Conservation (phyloP, 352 stramenopile species). For the Pythium aphanidermatum region DNA sequence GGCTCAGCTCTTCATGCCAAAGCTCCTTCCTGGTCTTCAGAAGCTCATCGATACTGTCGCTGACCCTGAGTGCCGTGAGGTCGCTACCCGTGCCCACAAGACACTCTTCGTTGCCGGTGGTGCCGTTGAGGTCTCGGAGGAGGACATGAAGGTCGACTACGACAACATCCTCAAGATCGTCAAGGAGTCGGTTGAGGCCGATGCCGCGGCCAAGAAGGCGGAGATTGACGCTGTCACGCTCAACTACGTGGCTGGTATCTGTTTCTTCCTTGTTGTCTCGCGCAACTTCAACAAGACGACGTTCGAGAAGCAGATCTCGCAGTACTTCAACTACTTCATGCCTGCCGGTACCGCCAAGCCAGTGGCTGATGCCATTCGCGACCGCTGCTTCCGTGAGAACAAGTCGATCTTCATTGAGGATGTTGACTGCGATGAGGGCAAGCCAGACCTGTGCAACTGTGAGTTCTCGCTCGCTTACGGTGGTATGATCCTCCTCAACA, state of each 20-base stretch:
- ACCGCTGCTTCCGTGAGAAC: slow-evolving; percentile 87
- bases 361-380: slow-evolving; percentile 65
- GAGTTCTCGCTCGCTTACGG: slow-evolving; percentile 97
- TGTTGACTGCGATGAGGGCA: slow-evolving; percentile 95
- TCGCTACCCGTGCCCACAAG: slow-evolving; percentile 91
- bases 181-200: slow-evolving; percentile 69
- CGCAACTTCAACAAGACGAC: slow-evolving; percentile 93
- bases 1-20: slow-evolving; percentile 96
- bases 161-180: slow-evolving; percentile 71
- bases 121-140: slow-evolving; percentile 86
- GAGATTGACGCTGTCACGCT: slow-evolving; percentile 88
- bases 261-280: slow-evolving; percentile 83
- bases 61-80: slow-evolving; percentile 96
- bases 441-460: slow-evolving; percentile 98
- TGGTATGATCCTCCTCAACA: slow-evolving; percentile 91
- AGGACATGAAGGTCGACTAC: slow-evolving; percentile 92
- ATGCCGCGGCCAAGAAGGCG: slow-evolving; percentile 79
- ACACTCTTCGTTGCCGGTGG: slow-evolving; percentile 94
- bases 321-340: slow-evolving; percentile 88
- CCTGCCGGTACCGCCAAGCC: slow-evolving; percentile 54
- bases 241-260: slow-evolving; percentile 84
- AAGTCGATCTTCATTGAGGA: slow-evolving; percentile 92
- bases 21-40: slow-evolving; percentile 95
- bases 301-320: slow-evolving; percentile 89
- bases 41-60: slow-evolving; percentile 95